A percentile compares a stretch with the other conserved stretches of the same genome.
Evolutionary conservation across 768 basidiomycete species (phyloP).

Genomic region (Hortiboletus flavorubellus): DNA sequence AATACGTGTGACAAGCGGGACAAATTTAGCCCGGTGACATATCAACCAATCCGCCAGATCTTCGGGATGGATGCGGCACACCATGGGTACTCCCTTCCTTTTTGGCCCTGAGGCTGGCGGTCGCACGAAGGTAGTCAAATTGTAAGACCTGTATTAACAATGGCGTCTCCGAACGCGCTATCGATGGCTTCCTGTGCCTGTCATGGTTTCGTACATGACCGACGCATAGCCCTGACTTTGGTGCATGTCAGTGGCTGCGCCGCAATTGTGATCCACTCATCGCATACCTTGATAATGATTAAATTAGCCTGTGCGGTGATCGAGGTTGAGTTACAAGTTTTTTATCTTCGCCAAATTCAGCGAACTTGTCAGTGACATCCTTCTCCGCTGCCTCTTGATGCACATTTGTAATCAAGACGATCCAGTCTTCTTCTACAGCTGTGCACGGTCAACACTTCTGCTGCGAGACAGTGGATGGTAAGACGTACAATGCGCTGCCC

Average conservation of each 20-base stretch:
- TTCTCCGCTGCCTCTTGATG: constrained; percentile 99
- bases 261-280: background rate
- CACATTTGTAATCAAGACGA: constrained; percentile 92
- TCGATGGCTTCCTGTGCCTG: constrained; percentile 90
- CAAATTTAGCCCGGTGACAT: too few relatives aligned
- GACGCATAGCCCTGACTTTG: constrained; percentile 84
- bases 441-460: constrained; percentile 8
- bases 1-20: too few relatives aligned
- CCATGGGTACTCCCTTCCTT: constrained; percentile 62
- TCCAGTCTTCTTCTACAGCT: constrained; percentile 97
- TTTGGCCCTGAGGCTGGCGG: constrained; percentile 80
- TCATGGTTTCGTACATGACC: constrained; percentile 94
- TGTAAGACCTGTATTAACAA: constrained; percentile 84
- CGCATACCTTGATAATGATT: constrained; percentile 71
- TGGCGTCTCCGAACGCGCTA: constrained; percentile 75
- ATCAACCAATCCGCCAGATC: constrained; percentile 25
- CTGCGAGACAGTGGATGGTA: background rate
- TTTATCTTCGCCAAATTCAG: constrained; percentile 96
- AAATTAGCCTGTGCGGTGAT: constrained; percentile 88
- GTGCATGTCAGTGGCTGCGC: background rate
- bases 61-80: constrained; percentile 70
- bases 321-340: constrained; percentile 97
- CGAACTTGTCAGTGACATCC: constrained; percentile 94
- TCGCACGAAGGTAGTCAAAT: constrained; percentile 91
- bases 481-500: constrained; percentile 80